Evolutionary conservation across 495 filamentous ascomycete species (phyloP), one percentile per base, ranked within the genome.

Genomic region (Xylaria flabelliformis): DNA sequence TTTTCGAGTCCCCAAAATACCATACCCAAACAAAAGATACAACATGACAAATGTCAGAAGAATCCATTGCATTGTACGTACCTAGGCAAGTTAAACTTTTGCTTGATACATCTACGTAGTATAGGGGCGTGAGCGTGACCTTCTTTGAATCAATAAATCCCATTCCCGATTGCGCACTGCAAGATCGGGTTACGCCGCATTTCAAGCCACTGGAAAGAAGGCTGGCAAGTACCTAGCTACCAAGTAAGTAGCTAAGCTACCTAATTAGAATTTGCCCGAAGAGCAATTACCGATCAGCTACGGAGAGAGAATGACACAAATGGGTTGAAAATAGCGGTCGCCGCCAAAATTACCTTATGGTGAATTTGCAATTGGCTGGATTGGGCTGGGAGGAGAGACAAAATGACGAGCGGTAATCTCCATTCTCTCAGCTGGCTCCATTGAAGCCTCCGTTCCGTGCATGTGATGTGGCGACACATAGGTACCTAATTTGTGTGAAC

Each of bases 181-280:
- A 76, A 79, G 76, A 79, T 78, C 77, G 65, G 50, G 76, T 79
- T 79, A 78, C 77, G 75, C 77, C 59, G 77, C 75, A 75, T 39
- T 17, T 71, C 44, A 73, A 75, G 74, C 74, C 71, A 70, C 72
- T 50, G 42, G 65, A 44, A 8, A 6, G 65, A 56, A 39, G 36
- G n/a, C 32, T 21, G 19, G 44, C 50, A 29, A 34, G 65, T 26
- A 7, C 5, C 26, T 39, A 39, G n/a, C n/a, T n/a, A n/a, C n/a
- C n/a, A n/a, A n/a, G n/a, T n/a, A n/a, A n/a, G n/a, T n/a, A n/a
- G n/a, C 36, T 6, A 8, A 7, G 36, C 36, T 39, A 8, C 26
- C 1, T 29, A 29, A 29, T 29, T 29, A 29, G 26, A 55, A n/a
- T 67, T 1, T 34, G 36, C 21, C 36, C 50, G 50, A 41, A 10